These are phyloP conservation scores for Ogataea polymorpha DNA, from an alignment of 805 yeast species.

Conservation along the genomic window DNA sequence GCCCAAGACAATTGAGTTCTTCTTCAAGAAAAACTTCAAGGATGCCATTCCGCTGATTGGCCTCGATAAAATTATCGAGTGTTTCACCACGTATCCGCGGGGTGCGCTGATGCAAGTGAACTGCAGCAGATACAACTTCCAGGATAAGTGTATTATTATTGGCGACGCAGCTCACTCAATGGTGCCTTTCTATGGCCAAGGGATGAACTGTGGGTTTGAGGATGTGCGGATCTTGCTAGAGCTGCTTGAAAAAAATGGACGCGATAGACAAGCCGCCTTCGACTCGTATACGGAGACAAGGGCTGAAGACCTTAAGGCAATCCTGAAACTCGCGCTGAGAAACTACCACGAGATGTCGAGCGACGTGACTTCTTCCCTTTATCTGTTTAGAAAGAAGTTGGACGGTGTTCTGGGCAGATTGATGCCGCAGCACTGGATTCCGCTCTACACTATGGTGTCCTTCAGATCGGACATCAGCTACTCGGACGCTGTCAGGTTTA, in stretches of 20 bases:
- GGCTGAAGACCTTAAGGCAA: constrained; percentile 67
- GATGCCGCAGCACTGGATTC: constrained; percentile 69
- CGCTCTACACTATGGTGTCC: constrained; percentile 89
- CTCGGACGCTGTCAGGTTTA: constrained; percentile 57
- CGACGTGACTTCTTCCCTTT: constrained; percentile 61
- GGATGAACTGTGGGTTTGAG: constrained; percentile 95
- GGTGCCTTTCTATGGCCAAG: constrained; percentile 99
- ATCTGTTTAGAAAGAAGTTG: constrained; percentile 60
- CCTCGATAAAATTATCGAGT: constrained; percentile 39
- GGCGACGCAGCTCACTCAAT: constrained; percentile 96
- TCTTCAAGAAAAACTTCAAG: constrained; percentile 61
- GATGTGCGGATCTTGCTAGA: constrained; percentile 71
- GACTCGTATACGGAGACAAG: constrained; percentile 51
- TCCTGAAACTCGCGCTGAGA: constrained; percentile 71
- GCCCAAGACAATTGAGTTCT: constrained; percentile 39
- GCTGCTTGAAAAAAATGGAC: constrained; percentile 37
- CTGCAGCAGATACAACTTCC: constrained; percentile 65
- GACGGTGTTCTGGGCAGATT: constrained; percentile 62
- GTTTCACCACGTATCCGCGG: constrained; percentile 59
- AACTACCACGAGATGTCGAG: constrained; percentile 88
- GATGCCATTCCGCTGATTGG: constrained; percentile 77
- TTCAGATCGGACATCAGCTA: constrained; percentile 82
- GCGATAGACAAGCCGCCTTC: constrained; percentile 49
- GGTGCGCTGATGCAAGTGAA: constrained; percentile 76
- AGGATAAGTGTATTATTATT: constrained; percentile 60